A percentile compares a stretch with the other conserved stretches of the same genome.
phyloP scores from a whole-genome alignment of 352 stramenopile genomes.

The Phytophthora meadii region DNA sequence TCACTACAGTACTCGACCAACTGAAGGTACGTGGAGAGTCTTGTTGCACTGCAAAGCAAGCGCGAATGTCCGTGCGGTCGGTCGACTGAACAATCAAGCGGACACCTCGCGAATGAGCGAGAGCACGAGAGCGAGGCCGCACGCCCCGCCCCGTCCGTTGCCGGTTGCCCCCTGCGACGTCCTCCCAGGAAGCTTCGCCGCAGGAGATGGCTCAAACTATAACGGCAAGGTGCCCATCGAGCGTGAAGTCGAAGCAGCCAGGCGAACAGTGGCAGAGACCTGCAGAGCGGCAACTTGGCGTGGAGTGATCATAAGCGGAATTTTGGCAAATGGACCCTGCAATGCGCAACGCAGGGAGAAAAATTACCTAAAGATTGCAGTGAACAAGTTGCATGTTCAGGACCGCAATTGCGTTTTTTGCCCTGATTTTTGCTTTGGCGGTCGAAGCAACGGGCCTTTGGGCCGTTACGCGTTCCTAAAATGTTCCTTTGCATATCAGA shows the following conservation, averaged over 20 bases:
- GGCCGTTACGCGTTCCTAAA: constrained; percentile 10
- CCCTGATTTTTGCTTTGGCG: constrained; percentile 7
- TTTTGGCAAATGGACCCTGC: background rate
- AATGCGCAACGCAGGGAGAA: background rate
- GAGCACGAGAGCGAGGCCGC: constrained; percentile 6
- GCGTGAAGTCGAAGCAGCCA: constrained; percentile 31
- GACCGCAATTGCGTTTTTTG: background rate
- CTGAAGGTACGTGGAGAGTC: constrained; percentile 12
- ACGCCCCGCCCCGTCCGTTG: constrained; percentile 29
- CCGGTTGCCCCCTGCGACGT: constrained; percentile 19
- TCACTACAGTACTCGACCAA: constrained; percentile 8
- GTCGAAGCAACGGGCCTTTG: background rate
- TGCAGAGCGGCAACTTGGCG: constrained; percentile 6
- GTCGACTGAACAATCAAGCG: constrained; percentile 14
- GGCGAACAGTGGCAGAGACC: constrained; percentile 29
- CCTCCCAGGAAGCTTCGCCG: constrained; percentile 35
- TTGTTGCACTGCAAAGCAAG: constrained; percentile 29
- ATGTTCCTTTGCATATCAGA: constrained; percentile 29
- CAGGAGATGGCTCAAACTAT: constrained; percentile 25
- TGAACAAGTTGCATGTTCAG: constrained; percentile 1
- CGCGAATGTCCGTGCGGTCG: constrained; percentile 8
- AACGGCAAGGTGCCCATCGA: constrained; percentile 38
- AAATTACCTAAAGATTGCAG: background rate
- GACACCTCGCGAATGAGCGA: constrained; percentile 28
- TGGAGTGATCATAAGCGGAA: no score